Conservation (phyloP, 106 monocot genomes). For the Gastrodia elata region DNA sequence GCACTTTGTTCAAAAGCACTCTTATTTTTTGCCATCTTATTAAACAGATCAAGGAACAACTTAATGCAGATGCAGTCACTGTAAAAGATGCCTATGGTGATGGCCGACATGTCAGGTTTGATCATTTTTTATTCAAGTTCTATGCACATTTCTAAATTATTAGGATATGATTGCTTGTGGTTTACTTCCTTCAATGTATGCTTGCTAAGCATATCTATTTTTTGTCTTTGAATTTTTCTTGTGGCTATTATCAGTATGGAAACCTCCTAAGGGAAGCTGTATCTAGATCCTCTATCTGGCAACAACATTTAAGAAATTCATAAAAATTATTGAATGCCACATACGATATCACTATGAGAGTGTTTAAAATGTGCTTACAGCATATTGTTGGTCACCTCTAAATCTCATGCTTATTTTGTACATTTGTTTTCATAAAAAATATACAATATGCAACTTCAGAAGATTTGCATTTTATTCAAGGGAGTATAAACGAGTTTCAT, state of each 20-base stretch:
- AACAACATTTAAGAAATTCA: neutral
- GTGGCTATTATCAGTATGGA: neutral
- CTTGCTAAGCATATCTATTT: neutral
- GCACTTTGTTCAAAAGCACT: neutral
- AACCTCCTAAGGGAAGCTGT: neutral
- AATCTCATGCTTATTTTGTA: neutral
- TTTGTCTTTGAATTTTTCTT: neutral
- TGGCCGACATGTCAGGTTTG: constrained; percentile 92
- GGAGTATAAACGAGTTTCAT: neutral
- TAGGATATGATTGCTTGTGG: neutral
- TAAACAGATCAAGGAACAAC: constrained; percentile 82
- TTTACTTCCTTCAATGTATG: neutral
- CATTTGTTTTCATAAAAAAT: neutral
- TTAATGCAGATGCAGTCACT: constrained; percentile 58
- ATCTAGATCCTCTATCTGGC: neutral
- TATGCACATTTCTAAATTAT: neutral
- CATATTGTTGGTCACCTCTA: neutral
- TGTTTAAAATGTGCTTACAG: neutral
- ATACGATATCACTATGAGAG: neutral
- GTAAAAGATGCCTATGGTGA: constrained; percentile 93
- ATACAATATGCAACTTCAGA: neutral
- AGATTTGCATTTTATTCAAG: neutral
- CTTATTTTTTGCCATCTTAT: neutral
- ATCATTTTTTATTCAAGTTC: neutral
- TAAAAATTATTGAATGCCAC: neutral